Conservation (phyloP, 2,329 filamentous ascomycete genomes). For the Claviceps arundinis region DNA sequence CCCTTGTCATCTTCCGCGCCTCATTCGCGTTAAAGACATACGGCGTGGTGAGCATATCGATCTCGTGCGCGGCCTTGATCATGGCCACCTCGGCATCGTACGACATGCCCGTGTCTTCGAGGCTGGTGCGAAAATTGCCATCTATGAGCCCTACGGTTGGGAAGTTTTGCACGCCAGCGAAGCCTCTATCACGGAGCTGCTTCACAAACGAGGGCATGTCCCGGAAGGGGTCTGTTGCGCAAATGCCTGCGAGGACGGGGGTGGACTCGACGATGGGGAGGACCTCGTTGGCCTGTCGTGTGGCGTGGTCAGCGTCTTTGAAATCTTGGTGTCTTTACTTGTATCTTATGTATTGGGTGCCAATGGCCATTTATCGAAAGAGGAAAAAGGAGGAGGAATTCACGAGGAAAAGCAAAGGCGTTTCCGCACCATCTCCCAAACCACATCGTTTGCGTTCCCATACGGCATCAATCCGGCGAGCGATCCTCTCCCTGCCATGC, state of each 20-base stretch:
- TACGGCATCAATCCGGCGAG: constrained; percentile 60
- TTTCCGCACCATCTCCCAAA: constrained; percentile 48
- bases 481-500: constrained; percentile 59
- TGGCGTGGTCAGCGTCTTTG: no score
- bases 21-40: constrained; percentile 56
- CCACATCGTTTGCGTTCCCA: constrained; percentile 56
- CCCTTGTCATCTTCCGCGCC: constrained; percentile 46
- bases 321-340: no score
- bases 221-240: constrained; percentile 56
- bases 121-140: constrained; percentile 49
- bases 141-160: constrained; percentile 61
- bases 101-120: constrained; percentile 62
- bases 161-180: constrained; percentile 61
- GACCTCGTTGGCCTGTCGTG: constrained; percentile 45
- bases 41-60: constrained; percentile 53
- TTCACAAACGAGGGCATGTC: constrained; percentile 45
- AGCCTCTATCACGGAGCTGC: constrained; percentile 48
- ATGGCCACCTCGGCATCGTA: constrained; percentile 55
- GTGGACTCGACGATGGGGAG: constrained; percentile 50
- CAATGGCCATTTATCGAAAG: neutral
- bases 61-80: constrained; percentile 42
- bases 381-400: no score
- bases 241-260: constrained; percentile 57
- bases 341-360: neutral
- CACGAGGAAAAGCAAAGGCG: neutral